Evolutionary conservation across 2,329 filamentous ascomycete genomes (phyloP).

Genomic region (Aureobasidium pullulans): DNA sequence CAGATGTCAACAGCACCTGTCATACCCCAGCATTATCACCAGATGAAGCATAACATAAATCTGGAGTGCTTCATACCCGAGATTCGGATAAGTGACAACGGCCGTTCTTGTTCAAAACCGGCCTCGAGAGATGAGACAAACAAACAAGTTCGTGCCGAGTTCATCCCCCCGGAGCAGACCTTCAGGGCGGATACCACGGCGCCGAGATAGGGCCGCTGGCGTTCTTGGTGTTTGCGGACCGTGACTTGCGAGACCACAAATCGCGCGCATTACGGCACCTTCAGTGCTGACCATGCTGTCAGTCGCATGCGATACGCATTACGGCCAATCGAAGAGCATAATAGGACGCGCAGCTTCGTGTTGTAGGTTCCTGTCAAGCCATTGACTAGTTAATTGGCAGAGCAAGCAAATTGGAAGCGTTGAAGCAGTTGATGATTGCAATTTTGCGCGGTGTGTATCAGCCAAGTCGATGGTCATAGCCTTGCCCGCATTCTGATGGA

Average conservation of each 20-base stretch:
- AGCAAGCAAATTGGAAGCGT: conserved; percentile 8
- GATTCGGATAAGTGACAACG: background rate
- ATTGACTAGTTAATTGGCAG: background rate
- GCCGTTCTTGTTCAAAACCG: conserved; percentile 3
- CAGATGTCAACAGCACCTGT: background rate
- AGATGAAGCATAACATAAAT: background rate
- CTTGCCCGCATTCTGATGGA: background rate
- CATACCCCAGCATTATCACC: background rate
- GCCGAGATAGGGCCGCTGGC: conserved; percentile 8
- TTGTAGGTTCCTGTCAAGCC: background rate
- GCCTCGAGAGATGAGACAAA: conserved; percentile 8
- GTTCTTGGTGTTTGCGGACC: conserved; percentile 4
- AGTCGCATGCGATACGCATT: background rate
- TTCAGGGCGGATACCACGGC: conserved; percentile 2
- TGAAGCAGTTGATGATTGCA: conserved; percentile 6
- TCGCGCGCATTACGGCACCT: conserved; percentile 4
- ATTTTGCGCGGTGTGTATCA: conserved; percentile 11
- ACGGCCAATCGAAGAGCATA: background rate
- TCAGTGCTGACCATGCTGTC: background rate
- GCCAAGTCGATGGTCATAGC: conserved; percentile 9
- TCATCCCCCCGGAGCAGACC: background rate
- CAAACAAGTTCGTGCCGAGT: conserved; percentile 11
- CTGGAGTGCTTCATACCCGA: conserved; percentile 1
- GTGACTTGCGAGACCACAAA: background rate
- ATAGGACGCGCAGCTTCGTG: background rate